Evolutionary conservation across 2,329 filamentous ascomycete genomes (phyloP).

Genomic region (Colletotrichum orbiculare): DNA sequence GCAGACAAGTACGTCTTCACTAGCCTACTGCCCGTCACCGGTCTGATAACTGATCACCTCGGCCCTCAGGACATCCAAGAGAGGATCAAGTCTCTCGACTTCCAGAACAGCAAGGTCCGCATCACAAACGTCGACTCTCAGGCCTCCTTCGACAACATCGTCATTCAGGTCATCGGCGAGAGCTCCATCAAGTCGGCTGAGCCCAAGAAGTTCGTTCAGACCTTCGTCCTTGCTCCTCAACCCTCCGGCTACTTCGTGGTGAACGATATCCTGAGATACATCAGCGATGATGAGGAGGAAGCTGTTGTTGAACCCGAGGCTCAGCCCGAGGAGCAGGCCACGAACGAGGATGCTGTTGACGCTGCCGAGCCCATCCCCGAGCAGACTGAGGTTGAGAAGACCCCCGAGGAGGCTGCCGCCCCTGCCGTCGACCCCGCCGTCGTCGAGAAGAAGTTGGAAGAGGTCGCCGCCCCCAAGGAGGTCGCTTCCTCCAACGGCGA

Average conservation of each 20-base stretch:
- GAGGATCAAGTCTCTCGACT: conserved; percentile 91
- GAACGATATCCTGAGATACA: conserved; percentile 97
- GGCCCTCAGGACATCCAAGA: conserved; percentile 83
- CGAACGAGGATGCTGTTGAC: conserved; percentile 60
- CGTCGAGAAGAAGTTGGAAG: conserved; percentile 82
- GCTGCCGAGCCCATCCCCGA: conserved; percentile 38
- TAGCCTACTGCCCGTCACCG: background rate
- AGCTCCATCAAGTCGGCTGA: conserved; percentile 93
- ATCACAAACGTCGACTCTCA: conserved; percentile 98
- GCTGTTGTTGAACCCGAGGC: conserved; percentile 55
- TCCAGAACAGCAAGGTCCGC: conserved; percentile 98
- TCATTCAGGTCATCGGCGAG: conserved; percentile 98
- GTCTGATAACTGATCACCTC: conserved; percentile 34
- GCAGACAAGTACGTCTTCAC: conserved; percentile 77
- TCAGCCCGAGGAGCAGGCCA: conserved; percentile 49
- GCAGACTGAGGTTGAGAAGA: conserved; percentile 43
- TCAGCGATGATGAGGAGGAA: conserved; percentile 85
- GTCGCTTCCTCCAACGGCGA: conserved; percentile 47
- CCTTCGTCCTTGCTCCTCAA: conserved; percentile 95
- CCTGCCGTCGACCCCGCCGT: conserved; percentile 57
- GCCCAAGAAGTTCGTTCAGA: conserved; percentile 97
- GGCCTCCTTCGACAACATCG: conserved; percentile 90
- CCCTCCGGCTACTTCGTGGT: conserved; percentile 97
- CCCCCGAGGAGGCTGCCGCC: conserved; percentile 36
- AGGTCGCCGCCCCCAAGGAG: conserved; percentile 57